Evolutionary conservation across 1,284 basidiomycete genomes (phyloP).

Genomic region (Irpex rosettiformis): DNA sequence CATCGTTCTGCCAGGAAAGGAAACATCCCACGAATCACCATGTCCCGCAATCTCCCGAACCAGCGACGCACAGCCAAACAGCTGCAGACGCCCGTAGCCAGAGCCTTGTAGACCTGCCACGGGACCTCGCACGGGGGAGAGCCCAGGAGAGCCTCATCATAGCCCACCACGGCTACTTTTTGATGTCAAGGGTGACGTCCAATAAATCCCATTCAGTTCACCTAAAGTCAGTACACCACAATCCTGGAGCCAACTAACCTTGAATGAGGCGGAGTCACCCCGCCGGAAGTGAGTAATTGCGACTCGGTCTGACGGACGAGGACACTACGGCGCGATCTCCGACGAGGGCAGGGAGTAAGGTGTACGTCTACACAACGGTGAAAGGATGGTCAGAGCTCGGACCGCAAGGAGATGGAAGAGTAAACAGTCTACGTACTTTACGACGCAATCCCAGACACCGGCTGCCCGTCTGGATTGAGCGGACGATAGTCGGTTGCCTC

Average conservation of each 20-base stretch:
- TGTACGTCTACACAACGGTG: neutral
- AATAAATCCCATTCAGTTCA: neutral
- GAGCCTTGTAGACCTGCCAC: conserved; percentile 2
- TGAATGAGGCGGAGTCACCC: neutral
- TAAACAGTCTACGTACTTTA: neutral
- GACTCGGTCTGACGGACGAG: neutral
- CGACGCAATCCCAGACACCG: neutral
- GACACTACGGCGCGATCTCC: neutral
- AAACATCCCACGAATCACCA: conserved; percentile 13
- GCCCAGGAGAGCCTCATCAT: neutral
- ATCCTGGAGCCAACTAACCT: neutral
- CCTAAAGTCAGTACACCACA: neutral
- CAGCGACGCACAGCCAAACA: conserved; percentile 8
- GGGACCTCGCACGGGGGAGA: conserved; percentile 3
- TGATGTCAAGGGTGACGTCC: neutral
- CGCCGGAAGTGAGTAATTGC: neutral
- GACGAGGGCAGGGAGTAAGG: neutral
- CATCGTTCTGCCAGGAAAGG: conserved; percentile 21
- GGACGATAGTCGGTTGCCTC: neutral
- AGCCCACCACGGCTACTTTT: neutral
- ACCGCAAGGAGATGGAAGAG: neutral
- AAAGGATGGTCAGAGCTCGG: conserved; percentile 1
- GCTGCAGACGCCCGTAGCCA: neutral
- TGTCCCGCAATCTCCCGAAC: conserved; percentile 24
- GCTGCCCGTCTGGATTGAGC: neutral